These are phyloP conservation scores for Mediolabrus comicus DNA, from an alignment of 108 stramenopile species.

Conservation along the genomic window DNA sequence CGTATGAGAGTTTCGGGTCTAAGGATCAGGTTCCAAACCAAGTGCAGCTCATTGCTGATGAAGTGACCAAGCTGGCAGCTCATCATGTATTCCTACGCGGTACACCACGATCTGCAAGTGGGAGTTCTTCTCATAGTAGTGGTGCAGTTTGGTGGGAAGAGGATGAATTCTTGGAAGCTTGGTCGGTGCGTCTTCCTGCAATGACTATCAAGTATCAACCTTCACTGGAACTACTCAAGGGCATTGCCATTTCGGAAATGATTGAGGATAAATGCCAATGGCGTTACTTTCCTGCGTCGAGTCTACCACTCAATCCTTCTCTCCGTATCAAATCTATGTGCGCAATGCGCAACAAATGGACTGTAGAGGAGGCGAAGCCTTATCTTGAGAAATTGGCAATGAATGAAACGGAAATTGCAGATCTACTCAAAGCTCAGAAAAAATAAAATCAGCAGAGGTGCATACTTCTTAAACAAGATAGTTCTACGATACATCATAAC, in stretches of 20 bases:
- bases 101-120: not conserved
- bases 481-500: no score
- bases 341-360: conserved; percentile 33
- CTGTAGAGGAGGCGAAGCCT: conserved; percentile 25
- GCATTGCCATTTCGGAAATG: conserved; percentile 31
- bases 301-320: conserved; percentile 11
- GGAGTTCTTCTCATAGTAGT: not conserved
- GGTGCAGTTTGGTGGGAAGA: conserved; percentile 14
- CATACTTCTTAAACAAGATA: no score
- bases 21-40: conserved; percentile 21
- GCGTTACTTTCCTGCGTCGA: conserved; percentile 38
- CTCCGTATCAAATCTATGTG: conserved; percentile 34
- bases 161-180: conserved; percentile 35
- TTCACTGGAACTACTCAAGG: conserved; percentile 9
- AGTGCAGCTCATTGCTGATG: conserved; percentile 20
- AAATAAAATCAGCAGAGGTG: not conserved
- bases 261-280: conserved; percentile 10
- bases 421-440: not conserved
- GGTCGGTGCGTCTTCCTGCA: conserved; percentile 31
- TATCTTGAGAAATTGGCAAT: conserved; percentile 26
- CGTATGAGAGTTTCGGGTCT: not conserved
- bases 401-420: not conserved
- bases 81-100: conserved; percentile 37
- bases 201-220: conserved; percentile 26
- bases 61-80: conserved; percentile 31